phyloP scores from a whole-genome alignment of 805 yeast genomes.

The Nakazawaea populi region DNA sequence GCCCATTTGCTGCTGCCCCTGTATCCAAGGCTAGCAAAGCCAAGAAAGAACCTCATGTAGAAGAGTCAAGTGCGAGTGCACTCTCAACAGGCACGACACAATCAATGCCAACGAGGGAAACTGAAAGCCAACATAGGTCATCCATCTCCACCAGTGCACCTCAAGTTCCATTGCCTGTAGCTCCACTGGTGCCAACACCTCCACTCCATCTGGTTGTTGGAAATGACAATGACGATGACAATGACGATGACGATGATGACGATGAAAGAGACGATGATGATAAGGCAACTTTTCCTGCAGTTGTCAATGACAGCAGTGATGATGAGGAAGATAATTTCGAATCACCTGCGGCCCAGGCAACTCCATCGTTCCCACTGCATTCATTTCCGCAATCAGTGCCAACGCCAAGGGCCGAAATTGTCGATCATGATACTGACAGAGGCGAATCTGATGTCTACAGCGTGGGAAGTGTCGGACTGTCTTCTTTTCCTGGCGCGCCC shows the following conservation, averaged over 20 bases:
- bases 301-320: slow-evolving; percentile 5
- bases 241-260: slow-evolving; percentile 12
- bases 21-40: slow-evolving; percentile 20
- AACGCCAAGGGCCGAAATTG: not conserved
- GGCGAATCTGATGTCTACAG: not conserved
- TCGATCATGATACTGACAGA: not conserved
- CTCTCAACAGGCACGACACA: slow-evolving; percentile 13
- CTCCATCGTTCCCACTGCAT: slow-evolving; percentile 13
- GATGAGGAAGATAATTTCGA: slow-evolving; percentile 7
- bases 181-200: slow-evolving; percentile 6
- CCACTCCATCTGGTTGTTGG: not conserved
- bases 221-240: not conserved
- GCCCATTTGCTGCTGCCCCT: slow-evolving; percentile 24
- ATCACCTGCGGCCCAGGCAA: not conserved
- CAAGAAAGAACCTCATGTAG: slow-evolving; percentile 15
- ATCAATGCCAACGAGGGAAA: slow-evolving; percentile 19
- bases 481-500: slow-evolving; percentile 3
- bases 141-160: slow-evolving; percentile 15
- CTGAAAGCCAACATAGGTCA: slow-evolving; percentile 15
- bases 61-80: slow-evolving; percentile 12
- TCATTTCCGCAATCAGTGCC: not conserved
- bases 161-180: slow-evolving; percentile 12
- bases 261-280: slow-evolving; percentile 20
- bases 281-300: slow-evolving; percentile 12
- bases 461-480: not conserved